Conservation (phyloP, 345 rosid species). For the Trapa bicornis region DNA sequence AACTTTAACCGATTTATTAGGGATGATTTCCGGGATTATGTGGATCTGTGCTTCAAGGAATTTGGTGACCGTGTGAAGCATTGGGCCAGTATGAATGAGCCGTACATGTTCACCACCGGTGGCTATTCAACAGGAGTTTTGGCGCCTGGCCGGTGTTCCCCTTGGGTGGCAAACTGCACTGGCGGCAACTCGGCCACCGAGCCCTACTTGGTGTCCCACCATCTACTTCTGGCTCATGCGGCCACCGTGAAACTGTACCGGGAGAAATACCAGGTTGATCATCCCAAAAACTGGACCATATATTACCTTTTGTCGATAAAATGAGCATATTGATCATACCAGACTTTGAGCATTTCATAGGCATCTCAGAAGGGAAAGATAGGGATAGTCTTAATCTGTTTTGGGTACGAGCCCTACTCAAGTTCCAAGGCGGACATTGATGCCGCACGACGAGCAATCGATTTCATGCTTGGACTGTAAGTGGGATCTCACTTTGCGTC, state of each 20-base stretch:
- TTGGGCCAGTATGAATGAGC: constrained; percentile 41
- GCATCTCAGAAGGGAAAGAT: constrained; percentile 28
- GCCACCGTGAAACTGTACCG: constrained; percentile 20
- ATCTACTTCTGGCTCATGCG: constrained; percentile 33
- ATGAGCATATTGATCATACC: background rate
- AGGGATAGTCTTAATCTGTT: constrained; percentile 26
- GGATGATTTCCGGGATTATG: constrained; percentile 22
- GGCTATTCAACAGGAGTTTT: constrained; percentile 12
- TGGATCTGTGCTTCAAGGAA: constrained; percentile 21
- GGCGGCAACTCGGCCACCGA: constrained; percentile 28
- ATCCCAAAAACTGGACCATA: background rate
- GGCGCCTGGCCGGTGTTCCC: constrained; percentile 31
- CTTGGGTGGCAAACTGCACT: constrained; percentile 23
- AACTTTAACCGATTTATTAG: background rate
- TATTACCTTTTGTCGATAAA: background rate
- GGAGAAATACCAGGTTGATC: constrained; percentile 26
- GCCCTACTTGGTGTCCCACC: constrained; percentile 27
- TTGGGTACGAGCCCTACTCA: constrained; percentile 35
- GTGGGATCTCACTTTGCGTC: background rate
- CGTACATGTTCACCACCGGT: background rate
- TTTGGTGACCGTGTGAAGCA: constrained; percentile 36
- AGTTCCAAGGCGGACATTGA: constrained; percentile 11
- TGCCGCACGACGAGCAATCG: constrained; percentile 26
- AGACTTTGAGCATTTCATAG: constrained; percentile 9
- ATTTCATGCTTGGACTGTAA: constrained; percentile 32